Evolutionary conservation across 208 protist species (phyloP).

Genomic region (Leishmania lainsoni): DNA sequence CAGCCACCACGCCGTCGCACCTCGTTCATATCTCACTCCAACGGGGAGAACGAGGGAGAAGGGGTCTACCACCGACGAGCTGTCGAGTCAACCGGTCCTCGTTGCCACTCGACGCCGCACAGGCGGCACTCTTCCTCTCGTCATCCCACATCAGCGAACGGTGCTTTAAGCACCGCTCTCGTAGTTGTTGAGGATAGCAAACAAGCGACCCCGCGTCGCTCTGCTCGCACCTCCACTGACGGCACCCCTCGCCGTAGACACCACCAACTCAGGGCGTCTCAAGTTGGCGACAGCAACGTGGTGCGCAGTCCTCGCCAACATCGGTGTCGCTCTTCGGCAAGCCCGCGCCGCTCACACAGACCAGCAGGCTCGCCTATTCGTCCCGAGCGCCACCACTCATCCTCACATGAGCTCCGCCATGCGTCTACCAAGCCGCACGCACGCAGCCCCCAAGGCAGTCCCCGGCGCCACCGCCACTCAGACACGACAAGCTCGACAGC

Average conservation of each 20-base stretch:
- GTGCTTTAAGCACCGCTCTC: constrained; percentile 17
- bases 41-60: constrained; percentile 5
- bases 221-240: constrained; percentile 14
- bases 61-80: constrained; percentile 23
- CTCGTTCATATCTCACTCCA: constrained; percentile 18
- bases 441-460: constrained; percentile 19
- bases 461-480: constrained; percentile 15
- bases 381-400: constrained; percentile 22
- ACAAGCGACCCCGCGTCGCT: background rate
- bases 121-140: constrained; percentile 10
- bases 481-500: background rate
- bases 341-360: constrained; percentile 20
- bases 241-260: constrained; percentile 19
- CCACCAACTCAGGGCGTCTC: constrained; percentile 10
- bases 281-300: constrained; percentile 5
- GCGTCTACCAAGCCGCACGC: constrained; percentile 10
- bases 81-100: constrained; percentile 18
- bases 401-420: constrained; percentile 11
- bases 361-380: constrained; percentile 17
- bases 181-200: constrained; percentile 12
- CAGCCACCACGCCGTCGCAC: constrained; percentile 31
- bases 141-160: background rate
- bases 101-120: constrained; percentile 1
- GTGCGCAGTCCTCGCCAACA: constrained; percentile 25
- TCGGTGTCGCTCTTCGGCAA: constrained; percentile 1